phyloP scores from a whole-genome alignment of 1,284 basidiomycete species.

The Malassezia globosa region DNA sequence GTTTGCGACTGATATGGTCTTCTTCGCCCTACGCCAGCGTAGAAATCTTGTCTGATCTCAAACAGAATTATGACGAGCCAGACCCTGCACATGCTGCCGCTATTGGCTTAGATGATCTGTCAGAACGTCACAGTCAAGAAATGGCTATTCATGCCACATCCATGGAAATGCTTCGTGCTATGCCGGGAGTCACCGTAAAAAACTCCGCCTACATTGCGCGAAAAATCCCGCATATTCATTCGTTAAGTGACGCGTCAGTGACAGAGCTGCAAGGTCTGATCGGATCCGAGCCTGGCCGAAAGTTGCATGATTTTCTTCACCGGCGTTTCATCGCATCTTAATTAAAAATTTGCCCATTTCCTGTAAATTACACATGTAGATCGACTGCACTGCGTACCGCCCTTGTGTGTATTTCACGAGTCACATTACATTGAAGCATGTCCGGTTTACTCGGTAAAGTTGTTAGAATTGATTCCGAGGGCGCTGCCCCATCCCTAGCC shows the following conservation, averaged over 20 bases:
- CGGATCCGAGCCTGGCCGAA: conserved; percentile 68
- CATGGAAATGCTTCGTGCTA: conserved; percentile 49
- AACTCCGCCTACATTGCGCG: conserved; percentile 76
- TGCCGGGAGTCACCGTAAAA: conserved; percentile 64
- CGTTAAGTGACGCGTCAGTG: conserved; percentile 61
- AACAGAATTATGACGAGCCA: conserved; percentile 70
- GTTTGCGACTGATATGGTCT: conserved; percentile 88
- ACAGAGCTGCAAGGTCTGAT: conserved; percentile 62
- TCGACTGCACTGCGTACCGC: too few relatives aligned
- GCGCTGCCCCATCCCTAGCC: background rate
- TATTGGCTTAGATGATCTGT: conserved; percentile 26
- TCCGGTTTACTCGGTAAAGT: conserved; percentile 9
- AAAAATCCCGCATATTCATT: conserved; percentile 63
- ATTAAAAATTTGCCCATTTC: background rate
- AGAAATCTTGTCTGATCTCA: conserved; percentile 85
- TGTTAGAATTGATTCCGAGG: conserved; percentile 8
- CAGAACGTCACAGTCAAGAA: conserved; percentile 11
- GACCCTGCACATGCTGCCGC: conserved; percentile 68
- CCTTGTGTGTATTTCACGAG: background rate
- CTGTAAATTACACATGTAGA: too few relatives aligned
- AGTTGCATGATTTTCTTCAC: conserved; percentile 59
- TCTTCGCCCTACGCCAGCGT: conserved; percentile 85
- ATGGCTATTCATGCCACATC: conserved; percentile 30
- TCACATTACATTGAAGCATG: background rate
- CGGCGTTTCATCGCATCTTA: background rate